Base-by-base conservation (phyloP, 2,329 filamentous ascomycete species). In the Claviceps fusiformis region DNA sequence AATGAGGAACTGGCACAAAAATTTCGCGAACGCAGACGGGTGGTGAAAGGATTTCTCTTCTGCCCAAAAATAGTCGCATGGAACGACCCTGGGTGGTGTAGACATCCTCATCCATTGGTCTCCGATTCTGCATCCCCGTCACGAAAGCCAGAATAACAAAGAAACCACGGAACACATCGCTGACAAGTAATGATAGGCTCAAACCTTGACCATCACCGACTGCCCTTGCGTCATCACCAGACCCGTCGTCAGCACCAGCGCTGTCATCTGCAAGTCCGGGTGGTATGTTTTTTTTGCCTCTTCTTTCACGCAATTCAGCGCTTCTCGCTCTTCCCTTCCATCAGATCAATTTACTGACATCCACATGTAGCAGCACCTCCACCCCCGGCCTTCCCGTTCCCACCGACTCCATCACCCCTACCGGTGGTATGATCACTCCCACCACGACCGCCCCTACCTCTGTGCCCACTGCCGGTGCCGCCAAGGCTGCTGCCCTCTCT, bases 191-290 rank as follows among this genome's bases (percentile, higher is more conserved):
- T 31, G 51, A 19, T 53, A 81, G 79, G 71, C 83, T 67, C 84
- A 82, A 68, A 84, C 81, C 68, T 71, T 86, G 70, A 87, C 83
- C 74, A 80, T 87, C 76, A 81, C 81, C 64, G 75, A 85, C 77
- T 86, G 84, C 78, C 80, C 83, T 63, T 86, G 82, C 82, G 87
- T 80, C 66, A 66, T 82, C 71, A 77, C 75, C 73, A 78, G 76
- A 73, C 78, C 80, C 54, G 72, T 82, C 62, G 70, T 71, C 66
- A 75, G 72, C 68, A 72, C 73, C 67, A 73, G 75, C 59, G 68
- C 71, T 49, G 77, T 80, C 49, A 62, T 71, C 68, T 81, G 78
- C 31, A 19, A 19, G 19, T 19, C 19, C 19, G 19, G 19, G 19
- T 19, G 19, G 19, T 19, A 19, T 19, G 19, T 19, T 19, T 19